Evolutionary conservation across 768 basidiomycete species (phyloP).

Genomic region (Rhizopogon sp.): DNA sequence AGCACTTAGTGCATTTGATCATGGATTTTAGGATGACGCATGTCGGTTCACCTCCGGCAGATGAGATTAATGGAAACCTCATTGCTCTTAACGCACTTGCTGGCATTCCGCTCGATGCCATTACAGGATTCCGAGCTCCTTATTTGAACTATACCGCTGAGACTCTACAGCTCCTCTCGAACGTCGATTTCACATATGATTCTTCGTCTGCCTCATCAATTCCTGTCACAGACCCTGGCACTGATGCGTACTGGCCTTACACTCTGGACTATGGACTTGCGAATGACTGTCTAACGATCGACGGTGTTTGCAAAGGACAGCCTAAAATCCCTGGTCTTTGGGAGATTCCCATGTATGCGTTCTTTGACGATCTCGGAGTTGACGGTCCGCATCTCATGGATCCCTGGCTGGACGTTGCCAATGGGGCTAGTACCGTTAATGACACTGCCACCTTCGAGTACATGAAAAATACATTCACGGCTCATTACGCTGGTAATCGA

Average conservation of each 20-base stretch:
- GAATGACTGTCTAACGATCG: slow-evolving; percentile 62
- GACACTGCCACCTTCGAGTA: slow-evolving; percentile 63
- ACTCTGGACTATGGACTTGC: slow-evolving; percentile 77
- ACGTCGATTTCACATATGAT: slow-evolving; percentile 67
- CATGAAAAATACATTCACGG: slow-evolving; percentile 70
- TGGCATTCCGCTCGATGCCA: slow-evolving; percentile 62
- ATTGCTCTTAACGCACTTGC: slow-evolving; percentile 74
- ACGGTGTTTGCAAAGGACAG: slow-evolving; percentile 58
- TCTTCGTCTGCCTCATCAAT: slow-evolving; percentile 55
- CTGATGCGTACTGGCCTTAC: slow-evolving; percentile 83
- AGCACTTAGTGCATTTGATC: background rate
- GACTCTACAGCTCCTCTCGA: slow-evolving; percentile 53
- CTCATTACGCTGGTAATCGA: slow-evolving; percentile 68
- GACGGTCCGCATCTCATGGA: slow-evolving; percentile 73
- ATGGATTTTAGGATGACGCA: slow-evolving; percentile 54
- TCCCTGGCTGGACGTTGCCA: slow-evolving; percentile 69
- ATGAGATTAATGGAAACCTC: slow-evolving; percentile 75
- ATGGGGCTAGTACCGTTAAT: slow-evolving; percentile 45
- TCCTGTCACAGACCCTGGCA: slow-evolving; percentile 58
- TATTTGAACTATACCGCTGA: slow-evolving; percentile 62
- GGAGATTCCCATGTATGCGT: slow-evolving; percentile 83
- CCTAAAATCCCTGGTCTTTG: slow-evolving; percentile 74
- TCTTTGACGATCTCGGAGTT: slow-evolving; percentile 57
- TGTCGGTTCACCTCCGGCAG: slow-evolving; percentile 53
- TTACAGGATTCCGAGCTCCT: slow-evolving; percentile 75